Evolutionary conservation across 306 rosid species (phyloP).

Genomic region (Oxytropis ochrocephala): DNA sequence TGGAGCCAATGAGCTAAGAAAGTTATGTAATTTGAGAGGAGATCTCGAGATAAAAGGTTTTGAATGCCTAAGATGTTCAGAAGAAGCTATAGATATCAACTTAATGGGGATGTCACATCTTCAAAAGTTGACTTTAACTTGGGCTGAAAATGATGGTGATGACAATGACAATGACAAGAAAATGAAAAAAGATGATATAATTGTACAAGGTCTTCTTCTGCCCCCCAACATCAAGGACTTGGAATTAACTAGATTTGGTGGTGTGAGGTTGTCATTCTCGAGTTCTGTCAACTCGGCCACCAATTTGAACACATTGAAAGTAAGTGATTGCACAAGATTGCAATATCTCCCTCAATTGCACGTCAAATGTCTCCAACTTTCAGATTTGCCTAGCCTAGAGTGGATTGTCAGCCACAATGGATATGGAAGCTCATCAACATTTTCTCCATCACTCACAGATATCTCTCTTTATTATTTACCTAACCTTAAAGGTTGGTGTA

Average conservation of each 20-base stretch:
- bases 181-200: not conserved
- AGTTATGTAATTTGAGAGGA: not conserved
- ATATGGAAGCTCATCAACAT: not conserved
- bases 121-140: not conserved
- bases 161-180: not conserved
- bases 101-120: not conserved
- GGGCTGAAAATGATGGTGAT: not conserved
- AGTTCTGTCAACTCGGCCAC: not conserved
- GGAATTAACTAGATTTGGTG: fast-evolving
- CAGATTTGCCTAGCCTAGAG: not conserved
- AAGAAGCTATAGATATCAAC: not conserved
- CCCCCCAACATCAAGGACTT: not conserved
- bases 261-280: not conserved
- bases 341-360: not conserved
- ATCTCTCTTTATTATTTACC: fast-evolving
- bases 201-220: not conserved
- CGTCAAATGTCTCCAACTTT: fast-evolving
- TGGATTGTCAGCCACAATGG: not conserved
- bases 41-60: not conserved
- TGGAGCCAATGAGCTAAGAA: not conserved
- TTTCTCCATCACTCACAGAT: not conserved
- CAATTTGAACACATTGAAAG: not conserved
- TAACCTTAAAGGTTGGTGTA: not conserved
- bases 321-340: not conserved
- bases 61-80: not conserved